These are phyloP conservation scores for Aaosphaeria arxii DNA, from an alignment of 2,329 filamentous ascomycete species.

Conservation along the genomic window DNA sequence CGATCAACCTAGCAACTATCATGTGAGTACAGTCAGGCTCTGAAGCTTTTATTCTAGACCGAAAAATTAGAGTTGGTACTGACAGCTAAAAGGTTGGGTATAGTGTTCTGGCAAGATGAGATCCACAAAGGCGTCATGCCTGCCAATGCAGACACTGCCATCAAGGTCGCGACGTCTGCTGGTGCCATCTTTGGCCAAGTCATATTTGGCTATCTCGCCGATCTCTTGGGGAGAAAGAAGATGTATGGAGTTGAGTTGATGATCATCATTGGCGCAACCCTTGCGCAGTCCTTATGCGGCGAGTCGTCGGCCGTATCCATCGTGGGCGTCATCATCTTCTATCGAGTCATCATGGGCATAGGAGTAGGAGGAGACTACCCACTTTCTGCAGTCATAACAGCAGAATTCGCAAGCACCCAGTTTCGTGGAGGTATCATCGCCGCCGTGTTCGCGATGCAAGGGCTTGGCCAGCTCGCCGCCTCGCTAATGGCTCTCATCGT, in stretches of 20 bases:
- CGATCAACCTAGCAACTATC: conserved; percentile 66
- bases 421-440: conserved; percentile 27
- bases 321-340: conserved; percentile 20
- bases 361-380: conserved; percentile 14
- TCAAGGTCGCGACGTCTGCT: conserved; percentile 79
- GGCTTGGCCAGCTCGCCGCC: conserved; percentile 27
- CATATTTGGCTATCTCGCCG: conserved; percentile 60
- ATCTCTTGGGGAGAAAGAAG: conserved; percentile 16
- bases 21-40: conserved; percentile 45
- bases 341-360: conserved; percentile 19
- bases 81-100: conserved; percentile 48
- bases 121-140: conserved; percentile 54
- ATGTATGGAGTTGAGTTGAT: conserved; percentile 22
- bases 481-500: conserved; percentile 13
- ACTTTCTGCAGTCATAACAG: conserved; percentile 16
- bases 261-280: conserved; percentile 19
- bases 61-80: too few relatives aligned
- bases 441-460: conserved; percentile 35
- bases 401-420: conserved; percentile 28
- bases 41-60: too few relatives aligned
- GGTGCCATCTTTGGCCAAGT: conserved; percentile 78
- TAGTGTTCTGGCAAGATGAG: conserved; percentile 62
- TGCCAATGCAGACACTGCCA: conserved; percentile 65
- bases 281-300: conserved; percentile 17
- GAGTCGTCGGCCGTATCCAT: conserved; percentile 14